Evolutionary conservation across 257 asterid genomes (phyloP), one percentile per base, ranked within the genome.

Genomic region (Leonotis leonurus): DNA sequence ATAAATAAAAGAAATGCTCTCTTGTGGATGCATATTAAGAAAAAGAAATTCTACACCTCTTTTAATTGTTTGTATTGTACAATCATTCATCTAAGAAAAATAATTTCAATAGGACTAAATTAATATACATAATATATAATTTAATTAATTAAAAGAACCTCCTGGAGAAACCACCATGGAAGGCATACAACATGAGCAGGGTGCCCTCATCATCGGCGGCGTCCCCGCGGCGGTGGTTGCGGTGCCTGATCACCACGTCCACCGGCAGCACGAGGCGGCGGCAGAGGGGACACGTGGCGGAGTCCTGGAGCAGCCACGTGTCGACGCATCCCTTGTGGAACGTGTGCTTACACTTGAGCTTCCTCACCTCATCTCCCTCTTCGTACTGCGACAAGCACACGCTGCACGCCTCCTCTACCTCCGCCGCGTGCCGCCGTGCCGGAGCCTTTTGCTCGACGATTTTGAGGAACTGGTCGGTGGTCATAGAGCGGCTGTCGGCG

Each of bases 201-300:
- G 82, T 22, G 71, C 75, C 88, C 69, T 79, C 88, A 26, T 81
- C 88, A 49, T 75, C 71, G 16, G 75, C 83, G 32, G 59, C 71
- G 17, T 70, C 71, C 18, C 16, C 55, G 35, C 45, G 27, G 48
- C 45, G 76, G 67, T 51, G 71, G 61, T 69, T 32, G 24, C 72
- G 79, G 74, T 77, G 70, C 61, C 61, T 74, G 8, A 70, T 62
- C 66, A 67, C 80, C 75, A 80, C 75, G 70, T 73, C 85, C 41
- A 65, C 82, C 65, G 87, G 85, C 75, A 86, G 43, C 59, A 84
- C 87, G 7, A 52, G 56, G 14, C 57, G 49, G 43, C 95, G 87
- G 69, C 95, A 86, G 17, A 86, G 77, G 0, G 95, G 95, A 40
- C 95, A 86, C 21, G 89, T 81, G 69, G 83, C 82, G 27, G 25